A percentile compares a stretch with the other conserved stretches of the same genome.
phyloP scores from a whole-genome alignment of 2,329 filamentous ascomycete genomes.

The Phyllosticta citriasiana region DNA sequence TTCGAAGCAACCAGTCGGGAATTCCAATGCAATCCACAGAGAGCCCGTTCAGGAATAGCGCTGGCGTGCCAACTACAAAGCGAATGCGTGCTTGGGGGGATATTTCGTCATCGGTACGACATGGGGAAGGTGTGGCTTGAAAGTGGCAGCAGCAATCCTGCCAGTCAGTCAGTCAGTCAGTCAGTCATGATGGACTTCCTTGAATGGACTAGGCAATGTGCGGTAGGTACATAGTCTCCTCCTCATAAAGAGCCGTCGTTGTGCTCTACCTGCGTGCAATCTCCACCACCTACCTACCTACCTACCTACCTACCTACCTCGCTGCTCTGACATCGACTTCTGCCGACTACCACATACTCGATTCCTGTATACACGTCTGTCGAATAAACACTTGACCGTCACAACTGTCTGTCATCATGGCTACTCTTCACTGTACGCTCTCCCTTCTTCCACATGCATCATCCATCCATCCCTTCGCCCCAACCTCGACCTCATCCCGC shows the following conservation, averaged over 20 bases:
- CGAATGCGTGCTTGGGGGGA: neutral
- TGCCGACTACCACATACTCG: too few species aligned
- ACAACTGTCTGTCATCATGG: slow-evolving; percentile 39
- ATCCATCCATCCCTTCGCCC: neutral
- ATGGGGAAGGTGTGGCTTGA: neutral
- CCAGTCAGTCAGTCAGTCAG: too few species aligned
- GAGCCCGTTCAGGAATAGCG: neutral
- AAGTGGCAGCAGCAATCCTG: neutral
- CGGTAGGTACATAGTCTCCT: neutral
- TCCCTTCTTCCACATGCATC: neutral
- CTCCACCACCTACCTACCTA: too few species aligned
- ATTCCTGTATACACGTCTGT: too few species aligned
- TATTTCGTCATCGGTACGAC: neutral
- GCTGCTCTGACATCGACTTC: neutral
- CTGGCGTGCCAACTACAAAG: neutral
- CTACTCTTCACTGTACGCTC: slow-evolving; percentile 49
- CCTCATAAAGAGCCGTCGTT: neutral
- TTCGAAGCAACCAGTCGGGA: too few species aligned
- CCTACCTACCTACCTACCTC: neutral
- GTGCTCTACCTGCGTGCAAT: too few species aligned
- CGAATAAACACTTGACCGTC: neutral
- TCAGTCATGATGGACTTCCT: neutral
- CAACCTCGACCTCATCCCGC: neutral
- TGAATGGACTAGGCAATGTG: too few species aligned
- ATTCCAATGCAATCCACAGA: too few species aligned